A percentile compares a stretch with the other conserved stretches of the same genome.
phyloP scores from a whole-genome alignment of 2,329 filamentous ascomycete species.

The Rhynchosporium agropyri region DNA sequence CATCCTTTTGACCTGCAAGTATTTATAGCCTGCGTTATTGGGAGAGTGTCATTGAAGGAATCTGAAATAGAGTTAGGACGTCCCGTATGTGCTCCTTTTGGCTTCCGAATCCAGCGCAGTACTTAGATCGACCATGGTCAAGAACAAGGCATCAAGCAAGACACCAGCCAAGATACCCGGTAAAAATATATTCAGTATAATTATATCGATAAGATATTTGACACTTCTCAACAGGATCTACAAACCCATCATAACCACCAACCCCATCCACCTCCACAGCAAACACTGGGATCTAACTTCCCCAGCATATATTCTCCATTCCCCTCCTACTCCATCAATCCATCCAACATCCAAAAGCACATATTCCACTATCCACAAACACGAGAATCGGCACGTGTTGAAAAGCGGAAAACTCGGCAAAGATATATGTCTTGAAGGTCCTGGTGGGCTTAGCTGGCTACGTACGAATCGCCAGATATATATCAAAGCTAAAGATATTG shows the following conservation, averaged over 20 bases:
- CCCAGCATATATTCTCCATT: neutral
- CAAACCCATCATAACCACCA: neutral
- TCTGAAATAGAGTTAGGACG: too few species aligned
- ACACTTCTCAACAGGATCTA: neutral
- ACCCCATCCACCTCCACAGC: neutral
- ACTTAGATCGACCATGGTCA: neutral
- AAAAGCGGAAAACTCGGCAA: neutral
- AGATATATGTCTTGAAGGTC: neutral
- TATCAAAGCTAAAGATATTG: slow-evolving; percentile 1
- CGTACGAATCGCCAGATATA: neutral
- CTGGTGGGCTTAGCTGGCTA: slow-evolving; percentile 1
- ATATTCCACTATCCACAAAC: neutral
- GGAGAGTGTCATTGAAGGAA: too few species aligned
- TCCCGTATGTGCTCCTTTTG: too few species aligned
- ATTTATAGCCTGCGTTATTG: too few species aligned
- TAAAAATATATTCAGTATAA: neutral
- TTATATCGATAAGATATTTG: neutral
- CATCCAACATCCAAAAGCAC: neutral
- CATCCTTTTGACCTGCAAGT: too few species aligned
- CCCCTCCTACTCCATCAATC: neutral
- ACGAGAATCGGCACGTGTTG: neutral
- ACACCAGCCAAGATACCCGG: too few species aligned
- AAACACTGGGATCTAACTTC: neutral
- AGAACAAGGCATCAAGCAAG: neutral
- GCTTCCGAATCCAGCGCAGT: too few species aligned